These are phyloP conservation scores for Sporothrix curviconia DNA, from an alignment of 2,329 filamentous ascomycete species.

Conservation along the genomic window DNA sequence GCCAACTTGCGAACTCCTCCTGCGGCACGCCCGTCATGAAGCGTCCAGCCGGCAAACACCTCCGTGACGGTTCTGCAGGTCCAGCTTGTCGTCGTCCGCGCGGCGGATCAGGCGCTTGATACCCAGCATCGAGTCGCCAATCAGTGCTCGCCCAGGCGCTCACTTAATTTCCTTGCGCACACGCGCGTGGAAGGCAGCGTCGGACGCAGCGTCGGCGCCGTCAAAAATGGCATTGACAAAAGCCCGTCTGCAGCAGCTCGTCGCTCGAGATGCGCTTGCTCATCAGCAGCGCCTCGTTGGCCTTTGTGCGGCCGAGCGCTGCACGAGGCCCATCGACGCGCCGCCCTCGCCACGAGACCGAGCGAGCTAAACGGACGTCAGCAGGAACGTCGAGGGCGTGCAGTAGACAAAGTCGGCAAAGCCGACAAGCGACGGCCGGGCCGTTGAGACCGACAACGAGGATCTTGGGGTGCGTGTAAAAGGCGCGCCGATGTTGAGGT, in stretches of 20 bases:
- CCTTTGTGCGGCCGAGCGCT: constrained; percentile 73
- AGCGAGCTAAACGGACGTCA: constrained; percentile 89
- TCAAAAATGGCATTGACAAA: constrained; percentile 79
- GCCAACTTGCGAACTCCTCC: constrained; percentile 83
- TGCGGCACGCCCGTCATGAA: constrained; percentile 78
- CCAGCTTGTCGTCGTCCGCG: constrained; percentile 65
- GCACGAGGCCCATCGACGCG: constrained; percentile 69
- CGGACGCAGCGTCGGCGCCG: constrained; percentile 51
- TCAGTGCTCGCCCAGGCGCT: constrained; percentile 74
- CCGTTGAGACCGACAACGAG: constrained; percentile 88
- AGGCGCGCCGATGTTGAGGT: constrained; percentile 82
- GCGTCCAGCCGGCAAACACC: constrained; percentile 74
- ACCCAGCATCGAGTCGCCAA: constrained; percentile 67
- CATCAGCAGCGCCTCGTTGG: constrained; percentile 91
- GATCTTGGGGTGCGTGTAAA: constrained; percentile 91
- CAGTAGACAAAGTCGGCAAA: constrained; percentile 92
- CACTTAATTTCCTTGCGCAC: constrained; percentile 76
- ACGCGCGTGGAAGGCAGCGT: constrained; percentile 59
- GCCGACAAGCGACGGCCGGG: constrained; percentile 68
- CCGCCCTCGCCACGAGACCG: constrained; percentile 84
- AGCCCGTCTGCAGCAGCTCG: constrained; percentile 70
- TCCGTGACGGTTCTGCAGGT: constrained; percentile 74
- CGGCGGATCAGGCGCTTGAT: constrained; percentile 79
- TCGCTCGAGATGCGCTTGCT: constrained; percentile 67
- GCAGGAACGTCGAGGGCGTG: constrained; percentile 71